Conservation (phyloP, 495 filamentous ascomycete species). For the Hyaloscypha finlandica region DNA sequence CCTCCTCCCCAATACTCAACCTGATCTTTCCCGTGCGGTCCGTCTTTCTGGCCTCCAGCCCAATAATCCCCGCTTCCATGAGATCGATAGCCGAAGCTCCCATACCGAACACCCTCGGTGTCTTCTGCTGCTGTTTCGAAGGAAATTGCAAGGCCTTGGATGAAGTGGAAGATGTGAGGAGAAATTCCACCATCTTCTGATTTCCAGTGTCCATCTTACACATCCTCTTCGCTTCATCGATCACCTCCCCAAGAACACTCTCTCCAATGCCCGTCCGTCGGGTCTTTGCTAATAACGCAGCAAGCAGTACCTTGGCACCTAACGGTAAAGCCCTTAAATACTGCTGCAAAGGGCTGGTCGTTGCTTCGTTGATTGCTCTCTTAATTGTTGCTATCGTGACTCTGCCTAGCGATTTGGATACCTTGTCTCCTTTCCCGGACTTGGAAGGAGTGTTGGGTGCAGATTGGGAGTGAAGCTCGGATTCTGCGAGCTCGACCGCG, state of each 20-base stretch:
- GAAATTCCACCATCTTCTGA: constrained; percentile 26
- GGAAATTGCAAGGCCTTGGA: neutral
- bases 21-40: constrained; percentile 86
- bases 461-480: constrained; percentile 47
- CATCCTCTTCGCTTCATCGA: constrained; percentile 83
- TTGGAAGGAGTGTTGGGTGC: constrained; percentile 33
- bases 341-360: constrained; percentile 86
- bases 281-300: constrained; percentile 76
- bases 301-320: constrained; percentile 79
- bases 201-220: constrained; percentile 55
- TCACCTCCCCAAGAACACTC: constrained; percentile 83
- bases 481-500: constrained; percentile 93
- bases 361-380: constrained; percentile 91
- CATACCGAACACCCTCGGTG: constrained; percentile 64
- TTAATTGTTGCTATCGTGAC: constrained; percentile 94
- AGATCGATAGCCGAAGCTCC: constrained; percentile 76
- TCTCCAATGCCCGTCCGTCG: constrained; percentile 83
- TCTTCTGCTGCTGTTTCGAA: constrained; percentile 8
- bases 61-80: constrained; percentile 83
- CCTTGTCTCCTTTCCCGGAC: constrained; percentile 32
- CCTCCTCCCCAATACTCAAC: constrained; percentile 83
- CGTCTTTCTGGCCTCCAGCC: constrained; percentile 73
- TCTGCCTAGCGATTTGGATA: constrained; percentile 41
- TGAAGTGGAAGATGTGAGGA: constrained; percentile 18
- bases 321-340: constrained; percentile 81